Conservation (phyloP, 2,329 filamentous ascomycete species). For the Tolypocladium pustulatum region DNA sequence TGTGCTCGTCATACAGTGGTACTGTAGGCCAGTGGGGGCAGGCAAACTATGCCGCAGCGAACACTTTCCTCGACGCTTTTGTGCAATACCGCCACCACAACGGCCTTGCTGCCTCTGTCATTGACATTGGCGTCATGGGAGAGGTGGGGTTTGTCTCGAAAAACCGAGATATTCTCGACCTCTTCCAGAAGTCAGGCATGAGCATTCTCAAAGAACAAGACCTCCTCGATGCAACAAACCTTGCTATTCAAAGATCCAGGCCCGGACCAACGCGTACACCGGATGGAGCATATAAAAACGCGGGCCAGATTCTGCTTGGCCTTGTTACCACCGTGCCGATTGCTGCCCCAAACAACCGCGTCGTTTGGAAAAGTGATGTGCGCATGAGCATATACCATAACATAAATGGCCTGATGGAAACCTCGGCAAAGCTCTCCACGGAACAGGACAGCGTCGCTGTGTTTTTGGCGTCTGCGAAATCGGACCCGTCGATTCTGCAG, state of each 20-base stretch:
- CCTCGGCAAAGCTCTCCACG: not conserved
- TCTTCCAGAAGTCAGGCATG: slow-evolving; percentile 5
- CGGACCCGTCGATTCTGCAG: not conserved
- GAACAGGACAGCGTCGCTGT: not conserved
- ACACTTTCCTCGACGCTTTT: slow-evolving; percentile 29
- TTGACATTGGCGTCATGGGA: slow-evolving; percentile 26
- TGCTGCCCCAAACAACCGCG: slow-evolving; percentile 1
- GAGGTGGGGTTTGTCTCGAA: slow-evolving; percentile 25
- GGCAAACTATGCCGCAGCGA: slow-evolving; percentile 27
- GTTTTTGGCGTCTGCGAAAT: not conserved
- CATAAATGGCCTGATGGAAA: not conserved
- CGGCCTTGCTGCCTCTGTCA: slow-evolving; percentile 23
- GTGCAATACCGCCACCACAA: slow-evolving; percentile 21
- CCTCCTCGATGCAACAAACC: slow-evolving; percentile 5
- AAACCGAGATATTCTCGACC: slow-evolving; percentile 6
- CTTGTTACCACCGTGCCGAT: slow-evolving; percentile 6
- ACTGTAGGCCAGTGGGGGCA: slow-evolving; percentile 20
- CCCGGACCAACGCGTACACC: not conserved
- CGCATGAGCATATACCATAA: slow-evolving; percentile 7
- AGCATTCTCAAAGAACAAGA: slow-evolving; percentile 10
- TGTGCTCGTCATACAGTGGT: slow-evolving; percentile 16
- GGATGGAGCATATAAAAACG: not conserved
- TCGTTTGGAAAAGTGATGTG: slow-evolving; percentile 8
- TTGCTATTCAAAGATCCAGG: slow-evolving; percentile 2
- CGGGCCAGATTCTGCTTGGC: slow-evolving; percentile 1